phyloP scores from a whole-genome alignment of 164 flowering plant species.

The Vitis cinerea region DNA sequence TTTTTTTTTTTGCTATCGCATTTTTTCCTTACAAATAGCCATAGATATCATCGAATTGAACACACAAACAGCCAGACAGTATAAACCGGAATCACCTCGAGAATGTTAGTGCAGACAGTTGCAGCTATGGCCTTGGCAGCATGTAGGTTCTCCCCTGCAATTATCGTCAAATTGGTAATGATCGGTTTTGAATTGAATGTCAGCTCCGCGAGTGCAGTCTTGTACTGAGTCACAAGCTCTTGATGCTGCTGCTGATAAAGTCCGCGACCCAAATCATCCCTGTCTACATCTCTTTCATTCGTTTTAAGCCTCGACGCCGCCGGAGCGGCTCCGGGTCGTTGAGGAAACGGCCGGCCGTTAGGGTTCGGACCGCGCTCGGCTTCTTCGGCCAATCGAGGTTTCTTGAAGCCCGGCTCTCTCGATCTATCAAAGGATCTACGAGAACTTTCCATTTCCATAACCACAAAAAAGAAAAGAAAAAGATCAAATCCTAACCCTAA shows the following conservation, averaged over 20 bases:
- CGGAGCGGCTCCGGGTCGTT: constrained; percentile 22
- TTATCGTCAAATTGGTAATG: constrained; percentile 90
- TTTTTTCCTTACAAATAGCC: neutral
- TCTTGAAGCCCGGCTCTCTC: constrained; percentile 68
- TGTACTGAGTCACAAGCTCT: constrained; percentile 86
- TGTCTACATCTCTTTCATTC: constrained; percentile 38
- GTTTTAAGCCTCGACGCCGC: constrained; percentile 29
- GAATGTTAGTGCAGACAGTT: constrained; percentile 63
- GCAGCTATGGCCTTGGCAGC: constrained; percentile 86
- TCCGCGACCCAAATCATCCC: constrained; percentile 27
- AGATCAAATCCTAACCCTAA: constrained; percentile 25
- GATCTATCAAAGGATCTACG: constrained; percentile 82
- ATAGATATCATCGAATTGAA: no score
- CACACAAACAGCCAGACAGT: constrained; percentile 3
- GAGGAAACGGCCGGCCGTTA: constrained; percentile 33
- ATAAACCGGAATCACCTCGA: constrained; percentile 76
- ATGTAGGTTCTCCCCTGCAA: constrained; percentile 85
- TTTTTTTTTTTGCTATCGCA: neutral
- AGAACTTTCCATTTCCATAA: constrained; percentile 75
- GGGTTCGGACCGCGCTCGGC: constrained; percentile 24
- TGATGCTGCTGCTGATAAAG: constrained; percentile 46
- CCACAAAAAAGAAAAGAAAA: constrained; percentile 7
- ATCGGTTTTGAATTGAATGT: constrained; percentile 96
- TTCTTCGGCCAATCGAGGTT: constrained; percentile 59
- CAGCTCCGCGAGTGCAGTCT: constrained; percentile 79